Evolutionary conservation across 2,329 filamentous ascomycete species (phyloP), one percentile per base, ranked within the genome.

Genomic region (Aspergillus puulaauensis): DNA sequence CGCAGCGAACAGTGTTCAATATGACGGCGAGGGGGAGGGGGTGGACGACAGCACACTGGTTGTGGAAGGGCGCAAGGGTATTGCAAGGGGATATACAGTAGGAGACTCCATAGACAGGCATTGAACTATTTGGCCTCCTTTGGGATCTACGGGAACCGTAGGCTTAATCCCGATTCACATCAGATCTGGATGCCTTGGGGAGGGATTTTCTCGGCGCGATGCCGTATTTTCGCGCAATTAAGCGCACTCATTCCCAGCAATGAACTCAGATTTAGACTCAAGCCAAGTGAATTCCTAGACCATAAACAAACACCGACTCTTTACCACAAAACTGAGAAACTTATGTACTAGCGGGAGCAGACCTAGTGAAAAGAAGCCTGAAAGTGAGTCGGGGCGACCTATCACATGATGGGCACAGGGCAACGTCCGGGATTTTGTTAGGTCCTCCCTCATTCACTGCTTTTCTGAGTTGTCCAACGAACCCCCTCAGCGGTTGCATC

Each of bases 1-100:
- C 40, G 54, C 54, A 3, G 46, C 54, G 27, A 56, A 39, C 49
- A 48, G 82, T 58, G 80, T 85, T 58, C 76, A 75, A 63, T 85
- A 84, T 62, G 84, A 87, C 31, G 80, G 83, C n/a, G 80, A 83
- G 49, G 80, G 78, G 14, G 27, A 31, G 27, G 27, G 9, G 27
- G 62, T 53, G 7, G 44, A 48, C 15, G 69, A 77, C 40, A 83
- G 89, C 56, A 87, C 89, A 1, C 72, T 84, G 17, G 83, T 99
- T 57, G 91, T 96, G 70, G 87, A 97, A 75, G 95, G 95, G 1
- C 84, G 91, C 63, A 89, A 87, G 63, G 95, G 95, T 15, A 86
- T 98, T 56, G 95, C 95, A 35, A 86, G 90, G 67, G 95, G 93
- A 0, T 99, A 99, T 77, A 85, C 81, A 0, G 89, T 95, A 52